Percentiles rank a stretch among this genome's conserved stretches.
phyloP scores from a whole-genome alignment of 2,329 filamentous ascomycete species.

The Cordyceps pruinosa region DNA sequence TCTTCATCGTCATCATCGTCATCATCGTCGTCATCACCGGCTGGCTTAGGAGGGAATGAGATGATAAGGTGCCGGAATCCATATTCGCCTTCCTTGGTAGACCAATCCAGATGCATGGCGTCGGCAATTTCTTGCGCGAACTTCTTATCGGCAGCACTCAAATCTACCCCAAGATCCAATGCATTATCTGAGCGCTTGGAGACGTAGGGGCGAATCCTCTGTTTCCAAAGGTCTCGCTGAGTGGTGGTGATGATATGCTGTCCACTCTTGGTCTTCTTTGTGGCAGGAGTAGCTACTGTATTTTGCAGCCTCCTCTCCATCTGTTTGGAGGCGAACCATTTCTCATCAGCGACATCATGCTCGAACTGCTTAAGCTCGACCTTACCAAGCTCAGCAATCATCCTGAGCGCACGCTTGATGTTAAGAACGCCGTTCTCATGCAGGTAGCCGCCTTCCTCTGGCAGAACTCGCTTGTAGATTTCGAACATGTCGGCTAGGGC shows the following conservation, averaged over 20 bases:
- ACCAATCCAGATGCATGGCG: slow-evolving; percentile 50
- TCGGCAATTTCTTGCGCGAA: slow-evolving; percentile 85
- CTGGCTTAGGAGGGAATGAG: slow-evolving; percentile 38
- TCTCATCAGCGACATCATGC: slow-evolving; percentile 76
- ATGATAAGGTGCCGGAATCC: slow-evolving; percentile 47
- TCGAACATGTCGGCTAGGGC: slow-evolving; percentile 96
- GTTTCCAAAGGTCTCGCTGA: slow-evolving; percentile 76
- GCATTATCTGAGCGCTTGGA: slow-evolving; percentile 57
- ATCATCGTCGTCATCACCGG: slow-evolving; percentile 58
- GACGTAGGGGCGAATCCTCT: slow-evolving; percentile 75
- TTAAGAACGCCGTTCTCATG: slow-evolving; percentile 94
- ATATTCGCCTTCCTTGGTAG: slow-evolving; percentile 49
- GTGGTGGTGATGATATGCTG: slow-evolving; percentile 68
- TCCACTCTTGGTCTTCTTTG: slow-evolving; percentile 45
- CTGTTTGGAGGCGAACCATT: slow-evolving; percentile 87
- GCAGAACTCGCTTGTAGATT: slow-evolving; percentile 86
- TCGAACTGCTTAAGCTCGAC: slow-evolving; percentile 94
- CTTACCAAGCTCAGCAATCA: slow-evolving; percentile 78
- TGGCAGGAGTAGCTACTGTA: slow-evolving; percentile 47
- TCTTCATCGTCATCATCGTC: slow-evolving; percentile 64
- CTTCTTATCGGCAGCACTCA: slow-evolving; percentile 81
- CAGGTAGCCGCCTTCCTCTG: slow-evolving; percentile 85
- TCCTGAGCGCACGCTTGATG: slow-evolving; percentile 65
- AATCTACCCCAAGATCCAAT: slow-evolving; percentile 64
- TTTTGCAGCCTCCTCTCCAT: slow-evolving; percentile 55